Percentiles rank a stretch among this genome's conserved stretches.
phyloP scores from a whole-genome alignment of 202 grass and related monocot genomes.

The Eragrostis tef region DNA sequence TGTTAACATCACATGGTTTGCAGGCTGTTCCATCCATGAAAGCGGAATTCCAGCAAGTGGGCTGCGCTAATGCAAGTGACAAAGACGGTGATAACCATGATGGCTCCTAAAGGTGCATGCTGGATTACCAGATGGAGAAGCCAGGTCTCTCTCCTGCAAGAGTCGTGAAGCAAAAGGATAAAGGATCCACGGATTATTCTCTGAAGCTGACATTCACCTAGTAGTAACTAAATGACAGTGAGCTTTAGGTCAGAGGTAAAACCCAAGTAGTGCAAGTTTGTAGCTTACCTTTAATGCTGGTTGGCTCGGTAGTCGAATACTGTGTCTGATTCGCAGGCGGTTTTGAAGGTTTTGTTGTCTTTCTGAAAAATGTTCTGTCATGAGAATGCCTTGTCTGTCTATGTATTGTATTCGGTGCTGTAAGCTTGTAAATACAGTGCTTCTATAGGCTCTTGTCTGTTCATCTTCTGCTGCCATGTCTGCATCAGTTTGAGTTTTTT shows the following conservation, averaged over 20 bases:
- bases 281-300: background rate
- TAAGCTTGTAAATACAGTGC: background rate
- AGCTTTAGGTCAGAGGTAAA: constrained; percentile 1
- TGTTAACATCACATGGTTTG: constrained; percentile 7
- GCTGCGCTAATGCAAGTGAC: constrained; percentile 5
- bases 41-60: background rate
- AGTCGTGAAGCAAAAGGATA: constrained; percentile 30
- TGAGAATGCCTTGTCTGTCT: background rate
- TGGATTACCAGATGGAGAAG: constrained; percentile 8
- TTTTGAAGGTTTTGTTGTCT: constrained; percentile 19
- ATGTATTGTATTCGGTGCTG: background rate
- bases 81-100: constrained; percentile 8
- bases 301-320: background rate
- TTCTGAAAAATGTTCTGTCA: background rate
- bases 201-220: constrained; percentile 32
- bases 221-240: constrained; percentile 12
- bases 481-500: background rate
- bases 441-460: background rate
- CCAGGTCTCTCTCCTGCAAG: constrained; percentile 5
- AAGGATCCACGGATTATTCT: background rate
- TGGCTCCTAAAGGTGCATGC: background rate
- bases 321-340: background rate
- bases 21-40: constrained; percentile 49
- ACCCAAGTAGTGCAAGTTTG: background rate
- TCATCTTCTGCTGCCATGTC: background rate